These are phyloP conservation scores for Boechera stricta DNA, from an alignment of 345 rosid genomes.

Conservation along the genomic window DNA sequence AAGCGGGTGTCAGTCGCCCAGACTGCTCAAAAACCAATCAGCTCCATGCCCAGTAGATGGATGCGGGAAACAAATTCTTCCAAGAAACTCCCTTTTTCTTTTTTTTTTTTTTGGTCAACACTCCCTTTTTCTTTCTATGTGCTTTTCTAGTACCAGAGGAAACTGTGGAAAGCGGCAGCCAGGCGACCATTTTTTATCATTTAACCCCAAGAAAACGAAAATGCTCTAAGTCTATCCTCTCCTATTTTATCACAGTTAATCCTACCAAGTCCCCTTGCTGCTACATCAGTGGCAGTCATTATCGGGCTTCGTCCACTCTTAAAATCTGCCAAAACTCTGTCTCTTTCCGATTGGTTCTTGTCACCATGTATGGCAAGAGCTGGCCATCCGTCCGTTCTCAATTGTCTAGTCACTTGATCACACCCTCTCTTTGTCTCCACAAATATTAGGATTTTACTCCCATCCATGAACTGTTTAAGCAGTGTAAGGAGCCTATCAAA, in stretches of 20 bases:
- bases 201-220: conserved; percentile 53
- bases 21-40: conserved; percentile 83
- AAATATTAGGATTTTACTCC: conserved; percentile 83
- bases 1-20: conserved; percentile 72
- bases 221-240: conserved; percentile 55
- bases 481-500: conserved; percentile 70
- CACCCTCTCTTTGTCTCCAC: conserved; percentile 95
- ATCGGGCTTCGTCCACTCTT: conserved; percentile 90
- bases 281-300: conserved; percentile 99
- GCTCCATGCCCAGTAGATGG: conserved; percentile 87
- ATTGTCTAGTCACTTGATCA: conserved; percentile 91
- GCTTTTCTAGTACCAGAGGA: conserved; percentile 46
- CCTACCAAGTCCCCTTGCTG: conserved; percentile 99
- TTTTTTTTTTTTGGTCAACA: conserved; percentile 50
- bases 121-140: conserved; percentile 50
- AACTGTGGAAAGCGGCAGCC: conserved; percentile 96
- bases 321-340: conserved; percentile 94
- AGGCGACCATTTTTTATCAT: conserved; percentile 64
- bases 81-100: conserved; percentile 58
- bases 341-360: conserved; percentile 94
- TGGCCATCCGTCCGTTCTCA: conserved; percentile 99
- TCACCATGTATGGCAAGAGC: conserved; percentile 98
- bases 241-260: conserved; percentile 60
- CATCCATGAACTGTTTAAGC: conserved; percentile 83
- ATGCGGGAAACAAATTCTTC: conserved; percentile 45